phyloP scores from a whole-genome alignment of 208 protist species.

The Zelonia costaricensis region DNA sequence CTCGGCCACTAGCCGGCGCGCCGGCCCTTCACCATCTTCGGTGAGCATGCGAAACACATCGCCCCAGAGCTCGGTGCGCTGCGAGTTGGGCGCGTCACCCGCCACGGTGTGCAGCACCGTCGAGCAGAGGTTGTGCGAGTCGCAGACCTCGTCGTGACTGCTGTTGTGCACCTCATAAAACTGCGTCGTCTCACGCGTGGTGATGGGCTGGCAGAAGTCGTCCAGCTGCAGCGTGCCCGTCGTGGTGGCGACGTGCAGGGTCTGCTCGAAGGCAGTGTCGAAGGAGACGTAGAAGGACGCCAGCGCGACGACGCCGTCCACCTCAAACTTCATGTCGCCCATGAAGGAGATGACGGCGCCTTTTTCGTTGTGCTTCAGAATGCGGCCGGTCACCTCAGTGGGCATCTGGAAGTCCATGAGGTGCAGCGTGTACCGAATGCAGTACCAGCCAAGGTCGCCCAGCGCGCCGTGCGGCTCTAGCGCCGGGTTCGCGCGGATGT shows the following conservation, averaged over 20 bases:
- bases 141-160: conserved; percentile 24
- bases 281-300: conserved; percentile 39
- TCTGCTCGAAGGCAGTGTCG: conserved; percentile 28
- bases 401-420: conserved; percentile 58
- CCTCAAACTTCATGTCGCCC: conserved; percentile 39
- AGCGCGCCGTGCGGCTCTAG: conserved; percentile 57
- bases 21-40: conserved; percentile 24
- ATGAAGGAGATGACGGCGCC: conserved; percentile 43
- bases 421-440: conserved; percentile 54
- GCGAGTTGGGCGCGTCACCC: conserved; percentile 23
- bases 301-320: conserved; percentile 18
- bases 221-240: conserved; percentile 46
- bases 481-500: conserved; percentile 48
- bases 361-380: conserved; percentile 39
- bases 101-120: conserved; percentile 18
- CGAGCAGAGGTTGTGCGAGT: conserved; percentile 6
- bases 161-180: conserved; percentile 44
- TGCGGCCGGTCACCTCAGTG: conserved; percentile 41
- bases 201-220: conserved; percentile 32
- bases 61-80: conserved; percentile 47
- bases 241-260: conserved; percentile 27
- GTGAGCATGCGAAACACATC: conserved; percentile 32
- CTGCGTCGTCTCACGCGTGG: conserved; percentile 11
- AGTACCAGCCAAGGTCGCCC: conserved; percentile 68
- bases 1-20: conserved; percentile 23